Base-by-base conservation (phyloP, 306 rosid species). In the Astragalus glycyphyllos region DNA sequence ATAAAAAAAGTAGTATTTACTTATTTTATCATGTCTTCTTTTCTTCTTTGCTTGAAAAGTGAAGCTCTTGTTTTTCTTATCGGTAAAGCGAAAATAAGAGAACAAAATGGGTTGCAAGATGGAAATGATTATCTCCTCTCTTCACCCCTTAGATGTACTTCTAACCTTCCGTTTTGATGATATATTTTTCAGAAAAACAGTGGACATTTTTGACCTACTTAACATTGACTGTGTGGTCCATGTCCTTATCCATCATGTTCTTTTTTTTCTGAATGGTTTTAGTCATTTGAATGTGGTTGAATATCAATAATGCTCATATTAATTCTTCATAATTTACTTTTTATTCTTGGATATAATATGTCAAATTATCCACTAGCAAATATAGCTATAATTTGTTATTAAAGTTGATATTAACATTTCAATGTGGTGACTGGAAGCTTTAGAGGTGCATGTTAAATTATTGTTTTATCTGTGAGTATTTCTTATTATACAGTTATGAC, bases 41-140 rank as follows among this genome's bases (percentile, higher is more conserved):
- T 63, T 58, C 10, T 61, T 48, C 50, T 35, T 35, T 48, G 15
- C 45, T 11, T 26, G 7, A 14, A 61, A 50, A 38, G 11, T 8
- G 53, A 60, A 49, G 69, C 37, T 53, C 58, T 58, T 34, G 40
- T 17, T 14, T 46, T 71, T 34, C 58, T 16, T 46, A 11, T 13
- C 68, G 6, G 10, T 46, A 32, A 45, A 71, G 44, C 13, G 57
- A 70, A 35, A 56, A 10, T 50, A 56, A 45, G 76, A 58, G 56
- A 71, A 37, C 57, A 15, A 45, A 58, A 58, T 71, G 26, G 11
- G 48, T 17, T 71, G 58, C 29, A 71, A 71, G 58, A 71, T 58
- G 23, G 40, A 71, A 44, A 44, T 44, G 26, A 2, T 11, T 63
- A 29, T 63, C 54, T 63, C 53, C 48, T 13, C 38, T 42, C 26